These are phyloP conservation scores for Pichia sp. DNA, from an alignment of 1,139 yeast genomes.

Conservation along the genomic window DNA sequence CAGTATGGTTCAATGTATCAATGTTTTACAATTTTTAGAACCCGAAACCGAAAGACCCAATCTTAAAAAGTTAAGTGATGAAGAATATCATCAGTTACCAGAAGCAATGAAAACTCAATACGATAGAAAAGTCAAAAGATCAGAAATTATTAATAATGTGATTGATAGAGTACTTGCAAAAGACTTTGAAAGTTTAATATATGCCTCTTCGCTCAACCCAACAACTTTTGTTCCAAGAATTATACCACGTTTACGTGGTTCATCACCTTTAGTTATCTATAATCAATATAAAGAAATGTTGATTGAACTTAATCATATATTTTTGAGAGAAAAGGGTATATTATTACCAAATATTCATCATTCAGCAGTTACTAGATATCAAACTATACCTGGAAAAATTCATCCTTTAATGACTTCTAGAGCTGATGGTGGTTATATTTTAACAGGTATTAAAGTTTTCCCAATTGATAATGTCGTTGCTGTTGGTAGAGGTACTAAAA, in stretches of 20 bases:
- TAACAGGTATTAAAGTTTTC: conserved; percentile 73
- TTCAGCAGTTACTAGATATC: conserved; percentile 78
- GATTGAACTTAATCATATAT: conserved; percentile 62
- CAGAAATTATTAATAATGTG: conserved; percentile 46
- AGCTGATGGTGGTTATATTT: conserved; percentile 85
- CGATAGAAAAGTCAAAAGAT: conserved; percentile 55
- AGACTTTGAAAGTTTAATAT: conserved; percentile 70
- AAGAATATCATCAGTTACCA: conserved; percentile 49
- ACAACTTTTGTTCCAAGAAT: conserved; percentile 58
- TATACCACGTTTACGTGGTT: conserved; percentile 69
- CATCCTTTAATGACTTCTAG: conserved; percentile 94
- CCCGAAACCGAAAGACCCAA: conserved; percentile 57
- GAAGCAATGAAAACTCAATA: conserved; percentile 61
- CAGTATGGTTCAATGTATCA: conserved; percentile 59
- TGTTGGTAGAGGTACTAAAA: conserved; percentile 46
- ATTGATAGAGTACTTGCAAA: conserved; percentile 45
- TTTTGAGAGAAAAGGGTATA: conserved; percentile 59
- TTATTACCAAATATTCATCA: conserved; percentile 82
- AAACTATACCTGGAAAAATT: conserved; percentile 87
- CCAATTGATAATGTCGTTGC: conserved; percentile 59
- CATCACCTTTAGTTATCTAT: conserved; percentile 79
- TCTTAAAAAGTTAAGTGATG: conserved; percentile 45
- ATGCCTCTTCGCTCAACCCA: conserved; percentile 67
- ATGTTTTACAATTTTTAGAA: conserved; percentile 72
- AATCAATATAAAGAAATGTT: conserved; percentile 74